phyloP scores from a whole-genome alignment of 2,329 filamentous ascomycete species.

The Apiospora saccharicola region DNA sequence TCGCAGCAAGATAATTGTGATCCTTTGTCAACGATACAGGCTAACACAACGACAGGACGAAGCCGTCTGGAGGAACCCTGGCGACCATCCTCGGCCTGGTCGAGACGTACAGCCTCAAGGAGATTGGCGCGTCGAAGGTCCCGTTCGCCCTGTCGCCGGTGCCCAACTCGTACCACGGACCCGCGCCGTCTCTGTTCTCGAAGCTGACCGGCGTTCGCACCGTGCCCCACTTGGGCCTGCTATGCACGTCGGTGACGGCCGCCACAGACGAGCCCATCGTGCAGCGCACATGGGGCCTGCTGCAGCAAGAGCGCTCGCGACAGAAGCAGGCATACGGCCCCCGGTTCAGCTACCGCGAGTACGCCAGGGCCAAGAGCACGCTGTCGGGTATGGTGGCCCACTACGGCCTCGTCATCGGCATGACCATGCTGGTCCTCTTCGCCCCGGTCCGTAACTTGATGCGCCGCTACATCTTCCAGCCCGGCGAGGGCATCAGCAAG shows the following conservation, averaged over 20 bases:
- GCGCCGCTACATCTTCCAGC: constrained; percentile 55
- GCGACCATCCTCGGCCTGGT: constrained; percentile 69
- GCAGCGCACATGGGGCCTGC: constrained; percentile 69
- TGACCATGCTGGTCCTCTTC: constrained; percentile 52
- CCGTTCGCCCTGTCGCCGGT: constrained; percentile 68
- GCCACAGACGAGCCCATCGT: constrained; percentile 62
- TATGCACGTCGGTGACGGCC: constrained; percentile 60
- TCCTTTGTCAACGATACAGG: background rate
- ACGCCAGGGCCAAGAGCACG: constrained; percentile 57
- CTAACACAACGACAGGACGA: constrained; percentile 42
- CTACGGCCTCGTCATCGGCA: constrained; percentile 52
- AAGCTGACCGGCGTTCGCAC: constrained; percentile 57
- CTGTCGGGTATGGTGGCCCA: constrained; percentile 59
- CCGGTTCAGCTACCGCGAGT: constrained; percentile 67
- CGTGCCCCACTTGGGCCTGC: constrained; percentile 60
- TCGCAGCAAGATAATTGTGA: background rate
- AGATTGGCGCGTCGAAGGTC: constrained; percentile 53
- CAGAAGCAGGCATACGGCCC: constrained; percentile 62
- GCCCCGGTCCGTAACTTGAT: constrained; percentile 54
- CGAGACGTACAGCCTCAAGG: constrained; percentile 58
- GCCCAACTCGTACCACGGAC: constrained; percentile 48
- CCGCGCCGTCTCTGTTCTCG: constrained; percentile 48
- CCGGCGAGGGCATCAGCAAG: constrained; percentile 61
- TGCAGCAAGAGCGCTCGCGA: constrained; percentile 53
- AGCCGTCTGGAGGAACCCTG: constrained; percentile 72